Evolutionary conservation across 345 rosid species (phyloP).

Genomic region (Citrus trifoliata): DNA sequence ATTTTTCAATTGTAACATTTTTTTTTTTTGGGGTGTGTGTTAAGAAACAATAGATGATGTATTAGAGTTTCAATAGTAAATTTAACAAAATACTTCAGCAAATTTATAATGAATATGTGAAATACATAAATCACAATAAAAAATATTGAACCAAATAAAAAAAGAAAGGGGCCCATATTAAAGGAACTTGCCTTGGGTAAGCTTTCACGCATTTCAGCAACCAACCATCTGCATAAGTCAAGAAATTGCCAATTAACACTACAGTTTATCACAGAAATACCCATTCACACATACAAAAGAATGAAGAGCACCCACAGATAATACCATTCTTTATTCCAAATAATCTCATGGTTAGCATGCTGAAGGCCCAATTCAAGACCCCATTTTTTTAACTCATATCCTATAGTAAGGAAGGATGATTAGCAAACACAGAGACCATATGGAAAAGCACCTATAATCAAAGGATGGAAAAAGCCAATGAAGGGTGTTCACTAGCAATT

Average conservation of each 20-base stretch:
- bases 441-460: constrained; percentile 70
- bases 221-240: constrained; percentile 74
- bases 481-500: constrained; percentile 68
- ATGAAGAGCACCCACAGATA: background rate
- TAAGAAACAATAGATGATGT: too few species aligned
- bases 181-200: constrained; percentile 75
- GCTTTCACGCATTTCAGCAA: constrained; percentile 87
- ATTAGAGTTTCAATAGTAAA: background rate
- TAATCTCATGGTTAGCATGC: background rate
- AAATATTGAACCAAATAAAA: background rate
- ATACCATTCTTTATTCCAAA: background rate
- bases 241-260: constrained; percentile 26
- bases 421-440: constrained; percentile 1
- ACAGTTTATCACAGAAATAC: constrained; percentile 1
- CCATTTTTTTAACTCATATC: background rate
- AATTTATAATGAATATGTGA: background rate
- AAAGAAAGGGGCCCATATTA: background rate
- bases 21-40: too few species aligned
- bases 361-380: background rate
- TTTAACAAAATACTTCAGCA: background rate
- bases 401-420: background rate
- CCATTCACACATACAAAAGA: background rate
- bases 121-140: background rate
- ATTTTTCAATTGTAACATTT: background rate
- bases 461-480: constrained; percentile 86